Base-by-base conservation (phyloP, 2,329 filamentous ascomycete genomes). In the Scleromitrula shiraiana region DNA sequence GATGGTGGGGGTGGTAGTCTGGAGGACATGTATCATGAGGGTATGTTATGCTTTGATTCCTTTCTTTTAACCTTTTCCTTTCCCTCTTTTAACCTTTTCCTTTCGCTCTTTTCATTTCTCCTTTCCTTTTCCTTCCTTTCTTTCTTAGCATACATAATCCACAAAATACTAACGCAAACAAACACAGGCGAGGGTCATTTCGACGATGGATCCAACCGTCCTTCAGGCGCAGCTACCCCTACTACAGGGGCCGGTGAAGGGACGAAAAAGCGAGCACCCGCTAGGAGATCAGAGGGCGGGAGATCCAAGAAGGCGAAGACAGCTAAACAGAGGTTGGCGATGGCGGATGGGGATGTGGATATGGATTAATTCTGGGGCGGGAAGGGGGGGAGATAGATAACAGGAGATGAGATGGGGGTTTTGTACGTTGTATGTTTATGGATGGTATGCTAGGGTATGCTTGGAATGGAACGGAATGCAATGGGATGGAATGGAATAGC, bases 1-100 rank as follows among this genome's bases (percentile, higher is more conserved):
- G 45, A 41, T 4, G 45, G 26, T 19, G 77, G 78, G 50, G 67
- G 61, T 30, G 77, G 78, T 60, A 91, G 85, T 62, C 70, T 97
- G 67, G 93, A 97, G 66, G 91, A 96, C 64, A 89, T 98, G 87
- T 98, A 98, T 70, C 93, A 98, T 66, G 93, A 98, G 76, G 93
- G 93, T 95, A 67, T 82, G 87, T 70, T 46, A 4, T 45, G 1
- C 5, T 43, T 27, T 43, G 44, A 15, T 30, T 36, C 20, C 26
- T 46, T 41, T 51, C 58, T 42, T 19, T 26, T 4, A 20, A 43
- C 36, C 24, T 7, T 8, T 1, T 20, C 29, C 7, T 37, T 44
- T n/a, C n/a, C n/a, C n/a, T 51, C 58, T 42, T 19, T n/a, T n/a
- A n/a, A n/a, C n/a, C n/a, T n/a, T n/a, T n/a, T n/a, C n/a, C n/a